Conservation (phyloP, 192 early-diverging fungal genomes). For the Coemansia sp. region DNA sequence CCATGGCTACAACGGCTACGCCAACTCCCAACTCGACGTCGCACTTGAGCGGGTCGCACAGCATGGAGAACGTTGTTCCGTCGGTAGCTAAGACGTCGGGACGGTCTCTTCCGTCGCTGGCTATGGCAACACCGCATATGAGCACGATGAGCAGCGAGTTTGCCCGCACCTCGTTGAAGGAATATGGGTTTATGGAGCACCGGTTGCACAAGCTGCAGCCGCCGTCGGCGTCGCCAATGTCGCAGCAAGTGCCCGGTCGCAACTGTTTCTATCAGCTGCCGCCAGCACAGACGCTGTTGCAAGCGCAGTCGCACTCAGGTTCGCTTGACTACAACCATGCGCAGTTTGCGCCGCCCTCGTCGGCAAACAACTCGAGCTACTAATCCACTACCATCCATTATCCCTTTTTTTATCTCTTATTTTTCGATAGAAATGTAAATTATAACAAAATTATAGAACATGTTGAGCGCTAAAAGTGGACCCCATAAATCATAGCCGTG, state of each 20-base stretch:
- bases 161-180: slow-evolving; percentile 26
- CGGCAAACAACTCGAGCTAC: slow-evolving; percentile 17
- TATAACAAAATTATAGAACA: too few species aligned
- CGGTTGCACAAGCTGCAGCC: slow-evolving; percentile 11
- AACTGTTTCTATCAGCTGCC: slow-evolving; percentile 38
- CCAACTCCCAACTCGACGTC: slow-evolving; percentile 45
- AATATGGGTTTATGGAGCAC: background rate
- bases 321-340: slow-evolving; percentile 13
- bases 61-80: slow-evolving; percentile 27
- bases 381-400: background rate
- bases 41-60: slow-evolving; percentile 29
- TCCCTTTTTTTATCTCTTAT: background rate
- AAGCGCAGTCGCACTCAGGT: slow-evolving; percentile 11
- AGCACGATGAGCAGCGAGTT: slow-evolving; percentile 15
- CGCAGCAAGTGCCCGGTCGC: slow-evolving; percentile 23
- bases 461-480: too few species aligned
- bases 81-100: slow-evolving; percentile 21
- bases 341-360: slow-evolving; percentile 17
- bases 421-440: background rate
- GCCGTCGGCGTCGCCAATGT: slow-evolving; percentile 22
- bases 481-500: too few species aligned
- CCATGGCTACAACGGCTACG: slow-evolving; percentile 46
- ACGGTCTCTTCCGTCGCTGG: slow-evolving; percentile 44
- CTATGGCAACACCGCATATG: slow-evolving; percentile 2
- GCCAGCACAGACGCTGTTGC: slow-evolving; percentile 45